A percentile compares a stretch with the other conserved stretches of the same genome.
Evolutionary conservation across 2,329 filamentous ascomycete species (phyloP).

Genomic region (Hypoxylon sp.): DNA sequence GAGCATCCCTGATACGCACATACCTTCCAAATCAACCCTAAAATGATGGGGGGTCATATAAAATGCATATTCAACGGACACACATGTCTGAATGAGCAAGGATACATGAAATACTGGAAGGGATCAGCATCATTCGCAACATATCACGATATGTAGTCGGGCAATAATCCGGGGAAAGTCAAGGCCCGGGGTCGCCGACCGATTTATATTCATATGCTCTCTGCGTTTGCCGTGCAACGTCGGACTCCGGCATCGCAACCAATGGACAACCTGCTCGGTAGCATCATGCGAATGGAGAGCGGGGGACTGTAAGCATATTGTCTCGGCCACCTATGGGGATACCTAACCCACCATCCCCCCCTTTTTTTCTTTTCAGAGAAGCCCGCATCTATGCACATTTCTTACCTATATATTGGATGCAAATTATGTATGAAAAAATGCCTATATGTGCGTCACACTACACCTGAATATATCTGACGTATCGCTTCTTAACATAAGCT

Average conservation of each 20-base stretch:
- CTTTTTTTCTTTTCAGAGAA: constrained; percentile 9
- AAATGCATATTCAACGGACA: constrained; percentile 21
- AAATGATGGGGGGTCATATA: constrained; percentile 7
- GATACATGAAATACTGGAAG: constrained; percentile 24
- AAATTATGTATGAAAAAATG: constrained; percentile 1
- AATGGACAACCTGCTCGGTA: constrained; percentile 28
- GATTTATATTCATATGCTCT: constrained; percentile 34
- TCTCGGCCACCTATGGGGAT: constrained; percentile 34
- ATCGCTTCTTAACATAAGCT: constrained; percentile 11
- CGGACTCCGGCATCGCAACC: constrained; percentile 37
- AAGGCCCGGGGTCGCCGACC: constrained; percentile 41
- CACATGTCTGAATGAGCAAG: constrained; percentile 14
- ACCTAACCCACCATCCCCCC: constrained; percentile 36
- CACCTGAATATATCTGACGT: constrained; percentile 29
- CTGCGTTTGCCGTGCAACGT: constrained; percentile 39
- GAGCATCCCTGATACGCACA: constrained; percentile 7
- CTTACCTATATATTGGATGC: constrained; percentile 31
- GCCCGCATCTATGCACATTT: constrained; percentile 26
- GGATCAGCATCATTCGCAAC: constrained; percentile 26
- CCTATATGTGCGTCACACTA: constrained; percentile 30
- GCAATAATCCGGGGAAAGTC: constrained; percentile 32
- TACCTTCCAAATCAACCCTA: constrained; percentile 16
- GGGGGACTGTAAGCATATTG: constrained; percentile 36
- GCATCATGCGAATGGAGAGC: constrained; percentile 29
- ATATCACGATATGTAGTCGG: constrained; percentile 25